Evolutionary conservation across 208 protist species (phyloP).

Genomic region (Acanthamoeba royreba): DNA sequence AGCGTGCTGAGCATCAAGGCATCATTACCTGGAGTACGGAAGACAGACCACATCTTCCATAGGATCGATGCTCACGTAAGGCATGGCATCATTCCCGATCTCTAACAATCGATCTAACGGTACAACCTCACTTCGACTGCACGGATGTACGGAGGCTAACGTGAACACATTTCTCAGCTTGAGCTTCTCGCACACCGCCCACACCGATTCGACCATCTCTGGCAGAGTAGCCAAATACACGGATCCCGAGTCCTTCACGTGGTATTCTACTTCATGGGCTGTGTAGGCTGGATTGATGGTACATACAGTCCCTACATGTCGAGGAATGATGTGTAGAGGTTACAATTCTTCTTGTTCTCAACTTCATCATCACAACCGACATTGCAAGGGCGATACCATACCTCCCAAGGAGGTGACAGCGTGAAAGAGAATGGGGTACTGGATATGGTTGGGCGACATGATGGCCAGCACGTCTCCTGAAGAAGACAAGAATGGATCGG

Average conservation of each 20-base stretch:
- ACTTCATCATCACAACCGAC: too few relatives aligned
- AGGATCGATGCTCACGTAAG: neutral
- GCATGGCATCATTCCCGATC: neutral
- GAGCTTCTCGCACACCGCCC: neutral
- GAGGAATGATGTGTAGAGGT: too few relatives aligned
- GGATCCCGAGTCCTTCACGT: too few relatives aligned
- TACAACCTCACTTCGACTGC: too few relatives aligned
- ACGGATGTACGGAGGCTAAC: too few relatives aligned
- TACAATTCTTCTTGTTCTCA: too few relatives aligned
- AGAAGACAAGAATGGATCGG: neutral
- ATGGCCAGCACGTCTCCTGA: neutral
- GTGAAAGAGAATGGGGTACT: neutral
- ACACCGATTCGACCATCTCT: too few relatives aligned
- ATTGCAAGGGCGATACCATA: neutral
- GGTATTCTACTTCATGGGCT: too few relatives aligned
- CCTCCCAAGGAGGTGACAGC: neutral
- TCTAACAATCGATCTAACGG: too few relatives aligned
- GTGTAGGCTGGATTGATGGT: too few relatives aligned
- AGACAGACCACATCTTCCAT: neutral
- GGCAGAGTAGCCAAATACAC: too few relatives aligned
- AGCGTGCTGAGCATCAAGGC: neutral
- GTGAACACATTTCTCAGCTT: neutral
- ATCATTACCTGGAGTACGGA: neutral
- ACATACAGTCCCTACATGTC: too few relatives aligned
- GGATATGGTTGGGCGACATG: neutral